Evolutionary conservation across 768 basidiomycete genomes (phyloP).

Genomic region (Serendipita sp.): DNA sequence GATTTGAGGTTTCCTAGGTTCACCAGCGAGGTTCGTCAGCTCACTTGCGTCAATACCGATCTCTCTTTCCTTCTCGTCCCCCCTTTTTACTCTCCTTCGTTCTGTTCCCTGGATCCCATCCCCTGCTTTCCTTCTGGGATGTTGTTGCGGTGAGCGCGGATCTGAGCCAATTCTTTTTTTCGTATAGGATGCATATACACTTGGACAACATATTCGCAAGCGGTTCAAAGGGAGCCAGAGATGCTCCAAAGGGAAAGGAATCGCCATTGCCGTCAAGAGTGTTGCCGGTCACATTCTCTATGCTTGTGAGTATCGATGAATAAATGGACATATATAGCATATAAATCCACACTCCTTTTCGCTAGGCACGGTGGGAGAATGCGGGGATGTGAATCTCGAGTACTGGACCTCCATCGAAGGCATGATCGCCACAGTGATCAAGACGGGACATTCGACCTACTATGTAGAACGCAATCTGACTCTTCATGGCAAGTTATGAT

Average conservation of each 20-base stretch:
- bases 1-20: neutral
- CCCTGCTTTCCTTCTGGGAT: no score
- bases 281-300: neutral
- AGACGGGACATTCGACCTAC: neutral
- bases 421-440: constrained; percentile 1
- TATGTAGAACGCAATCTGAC: neutral
- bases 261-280: constrained; percentile 5
- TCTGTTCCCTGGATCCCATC: no score
- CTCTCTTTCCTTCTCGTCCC: no score
- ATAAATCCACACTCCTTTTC: neutral
- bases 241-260: neutral
- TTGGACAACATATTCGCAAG: constrained; percentile 3
- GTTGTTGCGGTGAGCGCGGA: no score
- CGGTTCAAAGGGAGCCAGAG: neutral
- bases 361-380: neutral
- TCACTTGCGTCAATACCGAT: no score
- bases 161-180: no score
- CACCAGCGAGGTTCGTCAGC: neutral
- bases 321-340: neutral
- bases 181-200: constrained; percentile 2
- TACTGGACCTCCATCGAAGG: neutral
- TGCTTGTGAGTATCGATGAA: neutral
- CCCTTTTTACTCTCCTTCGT: no score
- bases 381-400: constrained; percentile 2
- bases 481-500: neutral